Evolutionary conservation across 176 grass and related monocot species (phyloP).

Genomic region (Hyparrhenia diplandra): DNA sequence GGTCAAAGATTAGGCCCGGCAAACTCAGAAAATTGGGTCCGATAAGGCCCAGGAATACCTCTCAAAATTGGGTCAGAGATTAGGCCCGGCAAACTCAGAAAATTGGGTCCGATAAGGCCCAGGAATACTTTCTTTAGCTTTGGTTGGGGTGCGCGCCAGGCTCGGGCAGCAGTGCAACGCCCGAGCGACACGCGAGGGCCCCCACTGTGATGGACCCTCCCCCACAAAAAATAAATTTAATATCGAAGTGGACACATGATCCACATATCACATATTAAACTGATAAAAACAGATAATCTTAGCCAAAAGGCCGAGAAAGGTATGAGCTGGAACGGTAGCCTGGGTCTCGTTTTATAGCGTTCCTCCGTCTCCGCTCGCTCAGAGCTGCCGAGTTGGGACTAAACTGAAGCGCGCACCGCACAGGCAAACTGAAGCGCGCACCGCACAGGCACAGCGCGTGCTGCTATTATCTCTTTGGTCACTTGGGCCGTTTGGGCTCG

Average conservation of each 20-base stretch:
- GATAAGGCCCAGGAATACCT: too few species aligned
- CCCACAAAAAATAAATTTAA: conserved; percentile 56
- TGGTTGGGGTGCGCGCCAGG: conserved; percentile 6
- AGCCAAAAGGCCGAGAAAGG: conserved; percentile 73
- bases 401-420: neutral
- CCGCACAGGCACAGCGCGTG: neutral
- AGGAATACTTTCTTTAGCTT: too few species aligned
- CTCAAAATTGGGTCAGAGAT: too few species aligned
- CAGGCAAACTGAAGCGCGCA: too few species aligned
- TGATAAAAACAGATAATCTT: conserved; percentile 80
- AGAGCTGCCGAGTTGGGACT: neutral
- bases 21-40: too few species aligned
- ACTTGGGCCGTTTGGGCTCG: neutral
- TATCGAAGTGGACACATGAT: conserved; percentile 14
- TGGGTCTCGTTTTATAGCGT: neutral
- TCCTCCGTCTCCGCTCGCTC: neutral
- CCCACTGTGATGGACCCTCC: too few species aligned
- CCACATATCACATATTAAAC: conserved; percentile 71
- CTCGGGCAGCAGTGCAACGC: neutral
- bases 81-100: too few species aligned
- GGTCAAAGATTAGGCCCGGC: too few species aligned
- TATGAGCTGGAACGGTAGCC: conserved; percentile 23
- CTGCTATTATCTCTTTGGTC: neutral
- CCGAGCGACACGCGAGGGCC: neutral
- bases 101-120: too few species aligned